Base-by-base conservation (phyloP, 345 rosid species). In the Populus nigra region DNA sequence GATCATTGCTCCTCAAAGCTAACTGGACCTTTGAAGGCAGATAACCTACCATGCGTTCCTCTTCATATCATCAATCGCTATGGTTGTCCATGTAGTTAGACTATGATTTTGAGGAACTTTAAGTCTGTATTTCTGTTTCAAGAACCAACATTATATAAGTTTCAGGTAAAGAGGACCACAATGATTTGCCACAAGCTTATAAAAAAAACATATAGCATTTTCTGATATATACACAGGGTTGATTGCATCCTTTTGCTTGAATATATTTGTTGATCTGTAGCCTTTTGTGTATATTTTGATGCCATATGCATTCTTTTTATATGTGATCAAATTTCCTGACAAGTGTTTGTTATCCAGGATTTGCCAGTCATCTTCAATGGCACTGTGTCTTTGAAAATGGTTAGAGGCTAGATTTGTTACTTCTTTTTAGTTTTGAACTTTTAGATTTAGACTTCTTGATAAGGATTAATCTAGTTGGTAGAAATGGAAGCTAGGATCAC, bases 401-500 rank as follows among this genome's bases (percentile, higher is more conserved):
- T 74, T 79, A 78, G 69, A 81, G 84, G 82, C 69, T 77, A 73
- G 78, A 71, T 77, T 76, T 77, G 43, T 41, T 80, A 53, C 80
- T 79, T 81, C 78, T 76, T 75, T 83, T 83, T 80, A 69, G 22
- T 65, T 83, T 82, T 71, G 65, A 68, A 81, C 86, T 77, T 75
- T 86, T 86, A 80, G 87, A 77, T 80, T 84, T 84, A 81, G 79
- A 75, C 49, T 86, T 88, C 83, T 86, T 84, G 81, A 86, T 86
- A 91, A 81, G 77, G 73, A 85, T 82, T 82, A 82, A 74, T 82
- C 73, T 85, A 76, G 79, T 63, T 57, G 70, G 66, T 86, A 87
- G 86, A 83, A 78, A 92, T 92, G 97, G 92, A 89, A 59, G 39
- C 89, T 75, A 69, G 70, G 72, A 69, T 35, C 74, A 43, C 53